Conservation (phyloP, 495 filamentous ascomycete species). For the Amorphotheca resinae region DNA sequence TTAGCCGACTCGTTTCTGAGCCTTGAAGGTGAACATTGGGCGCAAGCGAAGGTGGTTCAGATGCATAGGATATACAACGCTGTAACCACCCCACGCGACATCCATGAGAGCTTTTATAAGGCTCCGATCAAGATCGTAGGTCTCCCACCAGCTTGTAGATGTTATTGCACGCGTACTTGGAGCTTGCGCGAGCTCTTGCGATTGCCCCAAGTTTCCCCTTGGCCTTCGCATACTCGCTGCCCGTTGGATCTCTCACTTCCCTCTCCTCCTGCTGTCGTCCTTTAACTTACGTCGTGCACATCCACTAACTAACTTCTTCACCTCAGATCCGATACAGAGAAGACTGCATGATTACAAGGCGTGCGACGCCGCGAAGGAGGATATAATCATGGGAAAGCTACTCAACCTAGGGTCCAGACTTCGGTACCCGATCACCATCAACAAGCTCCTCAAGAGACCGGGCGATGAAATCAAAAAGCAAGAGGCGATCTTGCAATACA, state of each 20-base stretch:
- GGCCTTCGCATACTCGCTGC: constrained; percentile 7
- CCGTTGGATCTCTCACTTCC: background rate
- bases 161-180: constrained; percentile 3
- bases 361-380: constrained; percentile 15
- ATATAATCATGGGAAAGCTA: constrained; percentile 27
- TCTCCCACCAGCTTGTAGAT: constrained; percentile 19
- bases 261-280: background rate
- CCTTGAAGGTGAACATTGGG: constrained; percentile 17
- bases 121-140: constrained; percentile 21
- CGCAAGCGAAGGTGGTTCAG: constrained; percentile 4
- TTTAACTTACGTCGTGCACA: background rate
- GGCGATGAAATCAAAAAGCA: constrained; percentile 63
- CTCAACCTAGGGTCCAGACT: constrained; percentile 44
- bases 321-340: background rate
- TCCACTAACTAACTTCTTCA: constrained; percentile 1
- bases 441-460: constrained; percentile 62
- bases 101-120: constrained; percentile 18
- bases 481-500: constrained; percentile 71
- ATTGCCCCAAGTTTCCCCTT: constrained; percentile 1
- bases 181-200: constrained; percentile 17
- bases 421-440: constrained; percentile 92
- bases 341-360: constrained; percentile 18
- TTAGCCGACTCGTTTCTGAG: background rate
- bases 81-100: constrained; percentile 19
- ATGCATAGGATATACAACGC: constrained; percentile 11